Evolutionary conservation across 805 yeast species (phyloP), one percentile per base, ranked within the genome.

Genomic region (Scheffersomyces amazonensis): DNA sequence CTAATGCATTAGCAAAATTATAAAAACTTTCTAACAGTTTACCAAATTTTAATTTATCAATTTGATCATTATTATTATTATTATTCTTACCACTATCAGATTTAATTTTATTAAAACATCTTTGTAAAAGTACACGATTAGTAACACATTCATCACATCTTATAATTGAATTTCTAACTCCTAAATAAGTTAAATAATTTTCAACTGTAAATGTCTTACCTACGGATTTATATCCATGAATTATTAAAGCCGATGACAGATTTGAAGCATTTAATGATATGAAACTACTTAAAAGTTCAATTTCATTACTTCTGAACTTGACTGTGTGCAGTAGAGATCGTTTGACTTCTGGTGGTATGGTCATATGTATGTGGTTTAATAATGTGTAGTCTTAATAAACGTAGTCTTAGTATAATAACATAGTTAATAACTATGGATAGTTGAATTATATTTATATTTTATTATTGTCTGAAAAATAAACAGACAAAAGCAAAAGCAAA

Each of bases 161-260:
- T 11, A 76, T 48, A 5, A 61, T 43, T 2, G 69, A 52, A 16
- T 51, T 48, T 4, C 51, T 49, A 4, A 67, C 49, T 2, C 49
- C 50, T 11, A 67, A 35, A 7, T 46, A 39, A 5, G 58, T 34
- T 12, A 74, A 49, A 41, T 59, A 71, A 13, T 48, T 39, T 1
- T 41, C 44, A 4, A 75, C 54, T 1, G 68, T 60, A 37, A 54
- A 57, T 2, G 78, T 56, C 46, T 76, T 76, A 0, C 82, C 82
- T 13, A 72, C 58, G 1, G 79, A 65, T 36, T 66, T 59, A 40
- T 69, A 64, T 0, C 82, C 81, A 47, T 74, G 78, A 3, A 76
- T 61, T 2, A 73, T 50, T 9, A 75, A 32, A 5, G 66, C 51
- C 1, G 73, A 66, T 0, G 61, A 56, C 54, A 63, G 58, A 2